Evolutionary conservation across 148 eudicot species (phyloP), one percentile per base, ranked within the genome.

Genomic region (Amaranthus palmeri): DNA sequence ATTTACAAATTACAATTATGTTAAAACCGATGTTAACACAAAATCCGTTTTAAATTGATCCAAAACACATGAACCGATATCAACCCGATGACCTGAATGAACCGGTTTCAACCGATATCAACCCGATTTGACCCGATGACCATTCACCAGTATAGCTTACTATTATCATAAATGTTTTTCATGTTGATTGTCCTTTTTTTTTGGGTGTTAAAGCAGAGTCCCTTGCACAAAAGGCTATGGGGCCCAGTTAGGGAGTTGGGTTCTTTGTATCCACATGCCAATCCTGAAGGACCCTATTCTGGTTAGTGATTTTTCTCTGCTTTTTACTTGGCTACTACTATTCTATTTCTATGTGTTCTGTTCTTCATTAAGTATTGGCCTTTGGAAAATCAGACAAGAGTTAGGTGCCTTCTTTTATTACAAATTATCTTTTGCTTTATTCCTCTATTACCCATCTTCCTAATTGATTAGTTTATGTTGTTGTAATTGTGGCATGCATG

Each of bases 201-300:
- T 8, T 74, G 15, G 46, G 49, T 59, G 60, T 51, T 40, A 72
- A 80, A 55, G 73, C 83, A 83, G 85, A 77, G 83, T 74, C 78
- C 83, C 55, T 58, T 77, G 55, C 61, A 80, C 54, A 79, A 81
- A 77, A 79, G 85, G 71, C 70, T 83, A 58, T 83, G 85, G 85
- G 85, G 85, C 59, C 85, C 85, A 14, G 76, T 83, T 50, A 67
- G 71, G 54, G 83, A 79, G 79, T 67, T 83, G 74, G 73, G 63
- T 18, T 77, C 78, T 45, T 45, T 83, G 75, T 78, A 83, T 74
- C 85, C 85, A 15, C 76, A 60, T 67, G 75, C 85, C 55, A 77
- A 77, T 80, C 83, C 85, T 67, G 65, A 76, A 70, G 79, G 74
- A 73, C 73, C 71, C 47, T 83, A 83, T 72, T 70, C 78, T 74